Base-by-base conservation (phyloP, 148 eudicot genomes). In the Rhododendron kiyosumense region DNA sequence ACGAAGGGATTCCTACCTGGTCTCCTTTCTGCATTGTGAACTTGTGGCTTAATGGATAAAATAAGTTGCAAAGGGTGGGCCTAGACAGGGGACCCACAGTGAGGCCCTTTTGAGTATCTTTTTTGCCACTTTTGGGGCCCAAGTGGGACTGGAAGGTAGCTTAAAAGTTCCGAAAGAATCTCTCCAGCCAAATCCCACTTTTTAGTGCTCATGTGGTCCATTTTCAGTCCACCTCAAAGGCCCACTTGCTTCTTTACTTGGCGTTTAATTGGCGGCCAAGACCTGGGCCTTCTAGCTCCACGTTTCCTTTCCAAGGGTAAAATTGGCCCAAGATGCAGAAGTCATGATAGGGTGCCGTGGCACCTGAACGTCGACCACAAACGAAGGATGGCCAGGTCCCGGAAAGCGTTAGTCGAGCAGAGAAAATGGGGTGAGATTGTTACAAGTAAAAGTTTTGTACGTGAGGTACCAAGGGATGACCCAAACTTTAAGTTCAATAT, bases 161-260 rank as follows among this genome's bases (percentile, higher is more conserved):
- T 81, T 52, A 18, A 54, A 81, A 52, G 28, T 52, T 81, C 69
- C 67, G 83, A 81, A 13, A 30, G 83, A 81, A 81, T 81, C 83
- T 81, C 26, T 81, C 45, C 83, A 81, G 83, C 45, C 24, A 10
- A 81, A 54, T 30, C 83, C 83, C 83, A 81, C 69, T 81, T 18
- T 18, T 52, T 32, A 80, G 82, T 80, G 82, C 69, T 54, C 67
- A 81, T 30, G 83, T 54, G 83, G 69, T 54, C 83, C 83, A 81
- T 34, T 81, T 54, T 81, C 18, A 26, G 52, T 5, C 81, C 51
- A 43, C 81, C 13, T 79, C 26, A 36, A 49, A 49, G 83, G 83
- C 69, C 46, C 69, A 81, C 69, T 32, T 52, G 65, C 83, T 7
- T 81, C 69, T 41, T 7, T 26, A 20, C 5, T 80, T 15, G 20